Evolutionary conservation across 768 basidiomycete species (phyloP).

Genomic region (Arthromyces matolae): DNA sequence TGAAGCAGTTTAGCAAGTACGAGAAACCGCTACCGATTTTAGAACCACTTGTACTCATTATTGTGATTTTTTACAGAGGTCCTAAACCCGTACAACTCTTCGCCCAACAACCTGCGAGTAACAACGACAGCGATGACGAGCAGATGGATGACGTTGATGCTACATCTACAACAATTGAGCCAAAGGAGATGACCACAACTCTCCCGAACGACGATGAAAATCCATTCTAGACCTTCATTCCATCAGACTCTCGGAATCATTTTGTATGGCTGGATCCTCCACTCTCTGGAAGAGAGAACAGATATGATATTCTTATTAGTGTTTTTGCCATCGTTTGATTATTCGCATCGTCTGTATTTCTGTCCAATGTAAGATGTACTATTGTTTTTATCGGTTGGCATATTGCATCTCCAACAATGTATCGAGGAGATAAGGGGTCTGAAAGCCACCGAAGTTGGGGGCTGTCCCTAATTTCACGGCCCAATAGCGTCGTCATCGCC

Average conservation of each 20-base stretch:
- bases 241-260: too few species aligned
- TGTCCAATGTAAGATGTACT: slow-evolving; percentile 19
- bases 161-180: slow-evolving; percentile 17
- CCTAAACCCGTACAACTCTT: slow-evolving; percentile 64
- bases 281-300: slow-evolving; percentile 17
- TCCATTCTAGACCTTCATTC: slow-evolving; percentile 75
- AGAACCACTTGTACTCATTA: slow-evolving; percentile 5
- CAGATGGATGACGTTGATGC: slow-evolving; percentile 27
- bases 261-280: slow-evolving; percentile 20
- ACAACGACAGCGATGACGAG: slow-evolving; percentile 37
- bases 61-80: slow-evolving; percentile 37
- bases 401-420: too few species aligned
- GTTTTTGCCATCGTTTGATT: slow-evolving; percentile 13
- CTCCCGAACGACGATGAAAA: slow-evolving; percentile 61
- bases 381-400: slow-evolving; percentile 1
- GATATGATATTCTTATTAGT: slow-evolving; percentile 14
- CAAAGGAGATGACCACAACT: slow-evolving; percentile 27
- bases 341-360: slow-evolving; percentile 17
- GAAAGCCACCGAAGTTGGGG: too few species aligned
- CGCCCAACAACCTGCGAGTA: slow-evolving; percentile 35
- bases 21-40: slow-evolving; percentile 25
- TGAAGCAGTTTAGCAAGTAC: slow-evolving; percentile 91
- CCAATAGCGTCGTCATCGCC: too few species aligned
- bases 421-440: too few species aligned
- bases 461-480: too few species aligned